These are phyloP conservation scores for Alnus rubra DNA, from an alignment of 306 rosid species.

Conservation along the genomic window DNA sequence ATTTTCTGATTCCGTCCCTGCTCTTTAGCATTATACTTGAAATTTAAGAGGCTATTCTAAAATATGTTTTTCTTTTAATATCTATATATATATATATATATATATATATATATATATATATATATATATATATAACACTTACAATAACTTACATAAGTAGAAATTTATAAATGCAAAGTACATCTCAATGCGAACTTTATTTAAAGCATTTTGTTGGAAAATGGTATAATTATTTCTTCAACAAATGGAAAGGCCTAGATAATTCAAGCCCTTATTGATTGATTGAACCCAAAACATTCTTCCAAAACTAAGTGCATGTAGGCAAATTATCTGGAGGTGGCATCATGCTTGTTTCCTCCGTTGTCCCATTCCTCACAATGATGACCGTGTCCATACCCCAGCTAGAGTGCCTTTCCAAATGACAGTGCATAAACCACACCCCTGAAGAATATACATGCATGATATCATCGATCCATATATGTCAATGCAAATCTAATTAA, in stretches of 20 bases:
- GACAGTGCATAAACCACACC: conserved; percentile 50
- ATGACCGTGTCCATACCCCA: conserved; percentile 43
- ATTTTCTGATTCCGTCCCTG: too few species aligned
- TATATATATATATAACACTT: too few species aligned
- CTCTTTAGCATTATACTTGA: too few species aligned
- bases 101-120: too few species aligned
- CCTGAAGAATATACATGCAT: conserved; percentile 17
- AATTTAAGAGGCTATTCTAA: too few species aligned
- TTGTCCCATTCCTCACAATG: conserved; percentile 36
- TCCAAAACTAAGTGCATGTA: conserved; percentile 18
- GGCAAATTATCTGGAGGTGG: conserved; percentile 39
- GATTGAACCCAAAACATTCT: background rate
- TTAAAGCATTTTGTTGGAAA: background rate
- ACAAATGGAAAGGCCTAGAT: background rate
- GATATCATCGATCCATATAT: too few species aligned
- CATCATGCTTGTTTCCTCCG: conserved; percentile 13
- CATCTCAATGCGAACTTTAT: background rate
- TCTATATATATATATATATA: too few species aligned
- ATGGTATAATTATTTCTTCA: too few species aligned
- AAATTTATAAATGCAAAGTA: too few species aligned
- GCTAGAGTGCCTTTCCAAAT: conserved; percentile 36
- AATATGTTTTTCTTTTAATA: too few species aligned
- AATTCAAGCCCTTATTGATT: background rate
- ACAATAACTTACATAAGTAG: too few species aligned
- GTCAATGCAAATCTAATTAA: too few species aligned